Conservation (phyloP, 2,329 filamentous ascomycete genomes). For the Anthostomella pinea region DNA sequence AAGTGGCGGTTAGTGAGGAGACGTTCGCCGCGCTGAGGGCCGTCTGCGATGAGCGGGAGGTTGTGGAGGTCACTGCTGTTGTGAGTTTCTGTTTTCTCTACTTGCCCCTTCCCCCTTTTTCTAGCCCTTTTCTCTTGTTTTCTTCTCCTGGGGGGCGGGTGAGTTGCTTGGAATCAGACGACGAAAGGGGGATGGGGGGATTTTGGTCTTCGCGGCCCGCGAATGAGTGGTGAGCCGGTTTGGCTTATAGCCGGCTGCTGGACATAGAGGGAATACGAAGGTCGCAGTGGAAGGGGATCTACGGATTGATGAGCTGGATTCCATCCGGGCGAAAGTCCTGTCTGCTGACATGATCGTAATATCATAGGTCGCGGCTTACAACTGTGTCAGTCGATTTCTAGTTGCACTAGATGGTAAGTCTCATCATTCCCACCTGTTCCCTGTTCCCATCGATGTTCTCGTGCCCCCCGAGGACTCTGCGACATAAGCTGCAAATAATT, state of each 20-base stretch:
- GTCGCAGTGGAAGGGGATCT: too few relatives aligned
- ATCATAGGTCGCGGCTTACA: slow-evolving; percentile 65
- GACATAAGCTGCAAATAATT: background rate
- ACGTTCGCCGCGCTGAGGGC: slow-evolving; percentile 63
- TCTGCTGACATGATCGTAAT: background rate
- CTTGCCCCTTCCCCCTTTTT: background rate
- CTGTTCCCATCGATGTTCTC: too few relatives aligned
- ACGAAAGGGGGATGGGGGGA: too few relatives aligned
- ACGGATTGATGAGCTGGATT: background rate
- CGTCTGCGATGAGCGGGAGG: slow-evolving; percentile 65
- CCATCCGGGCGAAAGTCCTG: too few relatives aligned
- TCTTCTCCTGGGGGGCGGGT: too few relatives aligned
- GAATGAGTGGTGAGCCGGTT: background rate
- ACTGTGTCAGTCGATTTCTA: slow-evolving; percentile 80
- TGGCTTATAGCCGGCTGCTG: background rate
- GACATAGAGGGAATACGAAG: too few relatives aligned
- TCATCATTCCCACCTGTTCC: background rate
- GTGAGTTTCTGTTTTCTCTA: slow-evolving; percentile 37
- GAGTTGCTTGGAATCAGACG: too few relatives aligned
- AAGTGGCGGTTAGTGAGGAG: slow-evolving; percentile 65
- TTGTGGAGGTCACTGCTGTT: slow-evolving; percentile 79
- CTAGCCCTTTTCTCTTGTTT: slow-evolving; percentile 2
- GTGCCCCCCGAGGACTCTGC: too few relatives aligned
- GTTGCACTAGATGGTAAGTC: slow-evolving; percentile 73
- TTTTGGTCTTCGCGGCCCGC: too few relatives aligned